A percentile compares a stretch with the other conserved stretches of the same genome.
Evolutionary conservation across 2,329 filamentous ascomycete genomes (phyloP).

Genomic region (Xylariaceae sp.): DNA sequence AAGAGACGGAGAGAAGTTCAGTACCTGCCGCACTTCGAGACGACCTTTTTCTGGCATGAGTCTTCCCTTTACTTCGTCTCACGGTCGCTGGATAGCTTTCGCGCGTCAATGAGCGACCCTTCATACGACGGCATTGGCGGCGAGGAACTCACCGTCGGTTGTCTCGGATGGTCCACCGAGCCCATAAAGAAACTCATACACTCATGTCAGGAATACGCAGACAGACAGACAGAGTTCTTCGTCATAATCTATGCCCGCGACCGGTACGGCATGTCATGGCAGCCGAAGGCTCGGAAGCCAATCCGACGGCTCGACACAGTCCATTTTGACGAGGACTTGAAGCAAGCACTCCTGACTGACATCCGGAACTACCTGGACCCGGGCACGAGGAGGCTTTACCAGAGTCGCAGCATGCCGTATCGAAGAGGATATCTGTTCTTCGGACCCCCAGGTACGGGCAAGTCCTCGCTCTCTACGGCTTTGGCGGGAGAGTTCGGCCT

Average conservation of each 20-base stretch:
- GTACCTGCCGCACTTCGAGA: constrained; percentile 42
- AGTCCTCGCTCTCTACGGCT: constrained; percentile 44
- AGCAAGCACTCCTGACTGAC: constrained; percentile 43
- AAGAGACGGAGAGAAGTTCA: constrained; percentile 39
- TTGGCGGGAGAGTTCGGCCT: constrained; percentile 47
- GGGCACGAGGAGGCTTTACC: constrained; percentile 49
- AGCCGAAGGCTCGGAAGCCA: constrained; percentile 43
- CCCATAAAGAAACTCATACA: constrained; percentile 44
- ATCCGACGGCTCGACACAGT: constrained; percentile 47
- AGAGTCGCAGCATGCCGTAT: constrained; percentile 60
- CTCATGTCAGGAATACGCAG: constrained; percentile 43
- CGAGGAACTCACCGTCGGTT: constrained; percentile 44
- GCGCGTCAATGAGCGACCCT: constrained; percentile 35
- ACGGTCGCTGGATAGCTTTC: constrained; percentile 37
- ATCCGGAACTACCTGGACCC: constrained; percentile 48
- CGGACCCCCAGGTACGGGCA: constrained; percentile 32
- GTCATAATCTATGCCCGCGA: constrained; percentile 45
- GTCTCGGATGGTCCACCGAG: constrained; percentile 45
- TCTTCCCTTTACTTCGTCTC: constrained; percentile 41
- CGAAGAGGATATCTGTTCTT: constrained; percentile 40
- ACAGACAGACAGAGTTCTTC: constrained; percentile 44
- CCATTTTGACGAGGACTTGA: constrained; percentile 42
- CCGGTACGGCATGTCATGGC: constrained; percentile 43
- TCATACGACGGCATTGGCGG: constrained; percentile 42
- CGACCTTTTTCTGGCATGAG: constrained; percentile 45